A percentile compares a stretch with the other conserved stretches of the same genome.
Evolutionary conservation across 2,329 filamentous ascomycete species (phyloP).

Genomic region (Ceratocystis cubensis): DNA sequence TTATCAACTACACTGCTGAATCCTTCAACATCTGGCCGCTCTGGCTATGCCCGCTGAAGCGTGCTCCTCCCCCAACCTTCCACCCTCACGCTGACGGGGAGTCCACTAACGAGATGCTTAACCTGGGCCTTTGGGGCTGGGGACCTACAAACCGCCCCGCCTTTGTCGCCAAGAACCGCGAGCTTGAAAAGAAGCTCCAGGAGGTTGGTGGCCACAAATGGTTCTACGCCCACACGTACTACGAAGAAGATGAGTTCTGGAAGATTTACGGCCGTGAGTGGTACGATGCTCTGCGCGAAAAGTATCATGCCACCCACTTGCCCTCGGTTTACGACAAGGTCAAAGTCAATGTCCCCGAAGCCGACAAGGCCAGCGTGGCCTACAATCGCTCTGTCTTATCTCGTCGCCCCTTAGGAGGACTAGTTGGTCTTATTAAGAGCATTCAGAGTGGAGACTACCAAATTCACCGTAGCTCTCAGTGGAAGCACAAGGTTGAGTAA

Average conservation of each 20-base stretch:
- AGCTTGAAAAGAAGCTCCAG: slow-evolving; percentile 55
- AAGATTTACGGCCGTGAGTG: slow-evolving; percentile 43
- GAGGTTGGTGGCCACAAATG: slow-evolving; percentile 69
- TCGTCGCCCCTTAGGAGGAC: slow-evolving; percentile 43
- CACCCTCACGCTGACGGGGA: slow-evolving; percentile 34
- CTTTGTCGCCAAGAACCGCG: slow-evolving; percentile 59
- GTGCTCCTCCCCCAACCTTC: slow-evolving; percentile 39
- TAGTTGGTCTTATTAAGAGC: slow-evolving; percentile 47
- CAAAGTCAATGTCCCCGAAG: slow-evolving; percentile 38
- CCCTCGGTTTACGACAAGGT: slow-evolving; percentile 63
- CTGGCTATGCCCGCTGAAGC: slow-evolving; percentile 46
- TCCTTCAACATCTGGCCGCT: slow-evolving; percentile 46
- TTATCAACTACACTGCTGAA: slow-evolving; percentile 42
- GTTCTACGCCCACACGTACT: slow-evolving; percentile 79
- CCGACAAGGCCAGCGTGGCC: slow-evolving; percentile 30
- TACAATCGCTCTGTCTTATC: slow-evolving; percentile 36
- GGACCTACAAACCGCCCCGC: slow-evolving; percentile 43
- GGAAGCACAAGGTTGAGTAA: slow-evolving; percentile 37
- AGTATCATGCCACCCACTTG: slow-evolving; percentile 49
- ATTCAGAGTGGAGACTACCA: slow-evolving; percentile 46
- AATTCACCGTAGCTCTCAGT: slow-evolving; percentile 40
- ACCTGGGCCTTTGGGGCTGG: slow-evolving; percentile 68
- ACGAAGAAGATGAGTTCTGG: slow-evolving; percentile 61
- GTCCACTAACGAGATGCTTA: slow-evolving; percentile 37
- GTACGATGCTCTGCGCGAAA: slow-evolving; percentile 50